Conservation (phyloP, 306 rosid species). For the Sophora flavescens region DNA sequence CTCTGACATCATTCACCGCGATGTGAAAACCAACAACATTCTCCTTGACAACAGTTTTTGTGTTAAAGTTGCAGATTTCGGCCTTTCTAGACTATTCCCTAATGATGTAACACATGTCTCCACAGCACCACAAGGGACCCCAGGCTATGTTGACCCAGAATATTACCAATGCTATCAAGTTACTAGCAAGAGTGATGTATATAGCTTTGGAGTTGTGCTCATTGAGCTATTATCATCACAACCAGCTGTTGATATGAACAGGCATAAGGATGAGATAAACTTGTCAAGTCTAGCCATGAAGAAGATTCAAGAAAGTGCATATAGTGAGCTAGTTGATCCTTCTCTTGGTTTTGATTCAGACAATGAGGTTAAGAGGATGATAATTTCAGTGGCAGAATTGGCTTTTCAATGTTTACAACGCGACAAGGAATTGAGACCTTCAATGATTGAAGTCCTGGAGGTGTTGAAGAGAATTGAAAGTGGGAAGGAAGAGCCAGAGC, state of each 20-base stretch:
- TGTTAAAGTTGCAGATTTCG: neutral
- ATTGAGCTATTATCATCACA: neutral
- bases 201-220: neutral
- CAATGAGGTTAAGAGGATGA: constrained; percentile 50
- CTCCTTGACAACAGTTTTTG: neutral
- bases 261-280: constrained; percentile 68
- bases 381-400: constrained; percentile 60
- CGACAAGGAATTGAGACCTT: constrained; percentile 71
- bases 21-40: neutral
- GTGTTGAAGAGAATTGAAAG: constrained; percentile 50
- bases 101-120: neutral
- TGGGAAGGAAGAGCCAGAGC: constrained; percentile 37
- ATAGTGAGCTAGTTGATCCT: constrained; percentile 64
- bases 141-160: neutral
- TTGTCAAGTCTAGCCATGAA: constrained; percentile 64
- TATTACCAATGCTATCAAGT: neutral
- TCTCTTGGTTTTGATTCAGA: constrained; percentile 59
- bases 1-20: neutral
- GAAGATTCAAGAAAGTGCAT: constrained; percentile 58
- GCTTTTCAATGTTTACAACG: constrained; percentile 73
- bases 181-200: neutral
- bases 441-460: constrained; percentile 68
- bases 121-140: neutral
- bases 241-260: constrained; percentile 34
- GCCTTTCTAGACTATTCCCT: neutral